Conservation (phyloP, 331 rosid species). For the Saraca asoca region DNA sequence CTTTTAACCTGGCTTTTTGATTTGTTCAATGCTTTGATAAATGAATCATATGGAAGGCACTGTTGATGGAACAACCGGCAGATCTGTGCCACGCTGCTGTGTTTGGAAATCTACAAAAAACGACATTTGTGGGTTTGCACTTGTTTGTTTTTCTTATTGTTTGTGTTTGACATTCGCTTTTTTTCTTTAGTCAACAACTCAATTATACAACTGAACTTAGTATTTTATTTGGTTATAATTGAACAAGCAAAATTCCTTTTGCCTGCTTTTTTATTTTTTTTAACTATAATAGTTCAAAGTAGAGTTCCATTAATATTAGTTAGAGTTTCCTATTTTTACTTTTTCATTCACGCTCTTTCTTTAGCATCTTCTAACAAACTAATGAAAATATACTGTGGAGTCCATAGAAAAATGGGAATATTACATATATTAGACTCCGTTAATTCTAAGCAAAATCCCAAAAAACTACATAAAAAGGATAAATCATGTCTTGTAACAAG, state of each 20-base stretch:
- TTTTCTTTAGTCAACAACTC: neutral
- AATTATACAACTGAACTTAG: neutral
- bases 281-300: too few species aligned
- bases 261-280: neutral
- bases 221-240: neutral
- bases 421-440: too few species aligned
- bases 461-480: too few species aligned
- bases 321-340: too few species aligned
- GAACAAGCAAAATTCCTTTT: conserved; percentile 14
- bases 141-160: conserved; percentile 34
- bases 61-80: conserved; percentile 34
- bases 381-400: too few species aligned
- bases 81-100: neutral
- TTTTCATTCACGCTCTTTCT: too few species aligned
- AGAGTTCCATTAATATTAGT: too few species aligned
- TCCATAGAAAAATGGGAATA: too few species aligned
- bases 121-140: conserved; percentile 22
- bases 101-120: neutral
- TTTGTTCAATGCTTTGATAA: neutral
- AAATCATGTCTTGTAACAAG: too few species aligned
- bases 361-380: too few species aligned
- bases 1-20: neutral
- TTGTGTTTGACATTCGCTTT: neutral
- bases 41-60: conserved; percentile 20
- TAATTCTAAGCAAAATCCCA: too few species aligned